A percentile compares a stretch with the other conserved stretches of the same genome.
phyloP scores from a whole-genome alignment of 2,329 filamentous ascomycete genomes.

The Orbilia javanica region DNA sequence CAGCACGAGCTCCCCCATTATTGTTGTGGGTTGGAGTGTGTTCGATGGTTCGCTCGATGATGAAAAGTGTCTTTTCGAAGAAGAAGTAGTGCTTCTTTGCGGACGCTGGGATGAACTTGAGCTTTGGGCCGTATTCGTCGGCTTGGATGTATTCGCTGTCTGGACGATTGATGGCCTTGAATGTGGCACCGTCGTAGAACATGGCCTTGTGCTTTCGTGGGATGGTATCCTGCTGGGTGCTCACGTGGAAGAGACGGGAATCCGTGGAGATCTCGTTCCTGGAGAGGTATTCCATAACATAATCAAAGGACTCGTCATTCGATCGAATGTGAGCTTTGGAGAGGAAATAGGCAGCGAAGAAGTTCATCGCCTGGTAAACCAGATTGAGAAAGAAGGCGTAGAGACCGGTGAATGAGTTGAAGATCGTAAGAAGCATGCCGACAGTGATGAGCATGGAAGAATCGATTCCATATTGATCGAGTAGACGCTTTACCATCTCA shows the following conservation, averaged over 20 bases:
- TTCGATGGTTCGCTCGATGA: constrained; percentile 69
- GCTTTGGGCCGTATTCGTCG: constrained; percentile 66
- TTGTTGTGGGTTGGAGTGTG: constrained; percentile 63
- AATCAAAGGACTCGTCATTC: constrained; percentile 62
- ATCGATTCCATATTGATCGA: constrained; percentile 61
- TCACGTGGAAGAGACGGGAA: constrained; percentile 62
- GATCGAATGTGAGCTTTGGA: constrained; percentile 62
- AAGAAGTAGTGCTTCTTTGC: constrained; percentile 76
- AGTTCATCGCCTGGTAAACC: constrained; percentile 52
- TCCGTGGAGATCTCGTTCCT: constrained; percentile 62
- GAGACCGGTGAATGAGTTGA: constrained; percentile 62
- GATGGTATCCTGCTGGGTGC: constrained; percentile 61
- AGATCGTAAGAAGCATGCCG: constrained; percentile 62
- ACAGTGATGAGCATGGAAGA: constrained; percentile 61
- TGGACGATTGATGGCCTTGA: constrained; percentile 67
- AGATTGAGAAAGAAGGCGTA: constrained; percentile 61
- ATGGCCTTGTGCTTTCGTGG: constrained; percentile 60
- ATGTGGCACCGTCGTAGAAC: constrained; percentile 63
- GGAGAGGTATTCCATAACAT: constrained; percentile 62
- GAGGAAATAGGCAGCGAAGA: constrained; percentile 62
- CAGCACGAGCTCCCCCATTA: constrained; percentile 66
- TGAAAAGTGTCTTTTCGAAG: constrained; percentile 72
- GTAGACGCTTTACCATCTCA: constrained; percentile 61
- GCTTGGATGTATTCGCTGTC: constrained; percentile 65
- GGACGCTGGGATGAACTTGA: constrained; percentile 76